These are phyloP conservation scores for Pseudogymnoascus sp. DNA, from an alignment of 2,329 filamentous ascomycete genomes.

Conservation along the genomic window DNA sequence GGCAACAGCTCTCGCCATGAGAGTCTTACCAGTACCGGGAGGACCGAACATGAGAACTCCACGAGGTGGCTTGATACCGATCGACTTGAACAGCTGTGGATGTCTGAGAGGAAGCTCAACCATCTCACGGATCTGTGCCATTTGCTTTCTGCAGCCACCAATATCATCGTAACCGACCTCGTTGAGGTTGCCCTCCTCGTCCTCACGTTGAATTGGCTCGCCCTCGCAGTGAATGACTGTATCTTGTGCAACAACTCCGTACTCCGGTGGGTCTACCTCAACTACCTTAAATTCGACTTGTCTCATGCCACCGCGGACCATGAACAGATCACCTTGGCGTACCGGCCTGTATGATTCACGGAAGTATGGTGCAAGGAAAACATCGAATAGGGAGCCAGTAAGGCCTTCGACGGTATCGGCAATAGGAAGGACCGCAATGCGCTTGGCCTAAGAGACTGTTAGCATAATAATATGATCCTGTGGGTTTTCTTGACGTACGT, in stretches of 20 bases:
- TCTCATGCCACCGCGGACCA: conserved; percentile 93
- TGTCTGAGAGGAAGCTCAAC: conserved; percentile 95
- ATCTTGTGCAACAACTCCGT: conserved; percentile 96
- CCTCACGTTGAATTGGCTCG: conserved; percentile 92
- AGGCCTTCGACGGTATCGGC: conserved; percentile 97
- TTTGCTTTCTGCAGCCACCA: conserved; percentile 98
- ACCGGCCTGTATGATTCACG: conserved; percentile 97
- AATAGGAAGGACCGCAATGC: conserved; percentile 95
- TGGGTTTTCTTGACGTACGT: conserved; percentile 53
- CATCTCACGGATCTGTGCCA: conserved; percentile 98
- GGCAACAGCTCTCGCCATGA: conserved; percentile 97
- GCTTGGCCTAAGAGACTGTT: conserved; percentile 67
- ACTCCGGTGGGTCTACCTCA: conserved; percentile 96
- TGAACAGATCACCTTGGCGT: conserved; percentile 95
- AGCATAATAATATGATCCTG: conserved; percentile 16
- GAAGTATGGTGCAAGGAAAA: conserved; percentile 99
- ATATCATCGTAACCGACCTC: conserved; percentile 99
- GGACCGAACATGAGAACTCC: conserved; percentile 96
- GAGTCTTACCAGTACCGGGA: conserved; percentile 97
- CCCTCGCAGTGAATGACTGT: conserved; percentile 99
- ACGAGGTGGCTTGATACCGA: conserved; percentile 98
- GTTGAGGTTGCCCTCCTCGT: conserved; percentile 98
- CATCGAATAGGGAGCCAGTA: conserved; percentile 95
- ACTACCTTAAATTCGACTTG: conserved; percentile 99
- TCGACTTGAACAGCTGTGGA: conserved; percentile 98